phyloP scores from a whole-genome alignment of 2,329 filamentous ascomycete genomes.

The Aspergillus arachidicola region DNA sequence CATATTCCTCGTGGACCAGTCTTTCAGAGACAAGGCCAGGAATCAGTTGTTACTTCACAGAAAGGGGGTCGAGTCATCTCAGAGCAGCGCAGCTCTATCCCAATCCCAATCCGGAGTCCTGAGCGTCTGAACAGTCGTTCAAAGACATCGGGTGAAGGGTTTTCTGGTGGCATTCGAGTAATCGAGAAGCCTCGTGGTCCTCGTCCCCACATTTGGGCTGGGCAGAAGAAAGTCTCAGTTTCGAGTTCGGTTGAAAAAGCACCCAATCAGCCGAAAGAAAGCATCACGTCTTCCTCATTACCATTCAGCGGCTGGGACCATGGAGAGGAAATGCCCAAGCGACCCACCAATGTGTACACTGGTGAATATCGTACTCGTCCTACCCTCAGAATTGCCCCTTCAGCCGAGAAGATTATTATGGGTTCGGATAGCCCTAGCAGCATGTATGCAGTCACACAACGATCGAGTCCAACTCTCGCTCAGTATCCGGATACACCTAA shows the following conservation, averaged over 20 bases:
- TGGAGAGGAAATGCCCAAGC: slow-evolving; percentile 38
- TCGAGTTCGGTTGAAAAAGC: neutral
- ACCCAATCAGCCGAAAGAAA: neutral
- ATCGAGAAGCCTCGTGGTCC: slow-evolving; percentile 14
- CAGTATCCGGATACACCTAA: slow-evolving; percentile 4
- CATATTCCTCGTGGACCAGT: slow-evolving; percentile 9
- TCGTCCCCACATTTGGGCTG: slow-evolving; percentile 6
- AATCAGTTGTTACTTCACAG: slow-evolving; percentile 4
- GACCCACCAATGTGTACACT: slow-evolving; percentile 22
- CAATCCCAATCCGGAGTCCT: slow-evolving; percentile 15
- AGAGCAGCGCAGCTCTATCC: slow-evolving; percentile 21
- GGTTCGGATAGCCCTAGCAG: slow-evolving; percentile 14
- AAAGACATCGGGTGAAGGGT: neutral
- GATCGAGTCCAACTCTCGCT: slow-evolving; percentile 1
- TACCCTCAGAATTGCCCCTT: slow-evolving; percentile 28
- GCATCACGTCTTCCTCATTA: slow-evolving; percentile 10
- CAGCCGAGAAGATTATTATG: slow-evolving; percentile 32
- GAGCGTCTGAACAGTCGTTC: slow-evolving; percentile 1
- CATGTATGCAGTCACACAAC: slow-evolving; percentile 3
- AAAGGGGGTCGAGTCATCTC: slow-evolving; percentile 14
- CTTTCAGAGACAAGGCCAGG: slow-evolving; percentile 4
- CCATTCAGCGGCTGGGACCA: slow-evolving; percentile 15
- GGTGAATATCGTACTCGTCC: slow-evolving; percentile 29
- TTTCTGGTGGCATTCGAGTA: slow-evolving; percentile 7
- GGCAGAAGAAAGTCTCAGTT: neutral